Conservation (phyloP, 2,329 filamentous ascomycete species). For the Byssoonygena ceratinophila region DNA sequence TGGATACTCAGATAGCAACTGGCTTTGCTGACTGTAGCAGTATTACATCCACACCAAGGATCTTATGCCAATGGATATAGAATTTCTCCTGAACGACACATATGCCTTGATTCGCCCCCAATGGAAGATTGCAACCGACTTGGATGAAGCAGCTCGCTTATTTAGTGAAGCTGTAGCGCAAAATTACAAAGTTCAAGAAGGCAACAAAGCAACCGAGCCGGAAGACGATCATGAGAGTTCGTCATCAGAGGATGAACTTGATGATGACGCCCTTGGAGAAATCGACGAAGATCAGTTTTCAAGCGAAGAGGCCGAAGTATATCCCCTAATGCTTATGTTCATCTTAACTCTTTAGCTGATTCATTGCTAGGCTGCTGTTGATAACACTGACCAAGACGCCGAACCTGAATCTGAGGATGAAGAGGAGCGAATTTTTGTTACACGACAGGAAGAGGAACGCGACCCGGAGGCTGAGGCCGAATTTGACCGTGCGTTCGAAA, state of each 20-base stretch:
- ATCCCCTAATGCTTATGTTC: conserved; percentile 4
- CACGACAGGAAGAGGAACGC: conserved; percentile 75
- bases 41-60: conserved; percentile 93
- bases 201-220: conserved; percentile 57
- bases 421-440: conserved; percentile 86
- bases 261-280: conserved; percentile 48
- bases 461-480: conserved; percentile 93
- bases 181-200: conserved; percentile 70
- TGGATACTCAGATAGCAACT: not conserved
- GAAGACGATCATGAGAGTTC: conserved; percentile 62
- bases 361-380: conserved; percentile 24
- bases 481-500: conserved; percentile 94
- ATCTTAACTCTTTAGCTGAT: conserved; percentile 8
- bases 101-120: conserved; percentile 76
- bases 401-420: conserved; percentile 53
- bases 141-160: conserved; percentile 70
- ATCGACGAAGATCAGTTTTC: conserved; percentile 46
- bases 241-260: conserved; percentile 66
- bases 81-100: conserved; percentile 90
- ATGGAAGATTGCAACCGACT: conserved; percentile 73
- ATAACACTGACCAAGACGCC: conserved; percentile 37
- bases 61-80: conserved; percentile 85
- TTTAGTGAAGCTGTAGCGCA: conserved; percentile 83
- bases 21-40: conserved; percentile 32
- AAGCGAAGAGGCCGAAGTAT: conserved; percentile 40